Evolutionary conservation across 768 basidiomycete genomes (phyloP), one percentile per base, ranked within the genome.

Genomic region (Leccinellum rugosiceps): DNA sequence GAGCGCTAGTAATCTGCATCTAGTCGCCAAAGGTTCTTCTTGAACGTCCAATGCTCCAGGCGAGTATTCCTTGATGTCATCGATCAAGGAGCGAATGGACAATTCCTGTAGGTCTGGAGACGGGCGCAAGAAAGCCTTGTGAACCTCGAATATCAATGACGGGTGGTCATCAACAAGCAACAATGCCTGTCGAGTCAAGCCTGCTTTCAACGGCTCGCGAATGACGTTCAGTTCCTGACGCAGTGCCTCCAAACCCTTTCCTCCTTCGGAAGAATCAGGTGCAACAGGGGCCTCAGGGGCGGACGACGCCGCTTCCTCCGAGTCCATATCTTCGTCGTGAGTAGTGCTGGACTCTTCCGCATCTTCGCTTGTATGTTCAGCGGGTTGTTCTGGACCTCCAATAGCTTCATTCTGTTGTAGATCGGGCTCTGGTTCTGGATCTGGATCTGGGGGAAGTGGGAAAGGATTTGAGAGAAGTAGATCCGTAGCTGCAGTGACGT

Each of bases 401-500:
- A 30, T 55, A 9, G 30, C 49, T 57, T 64, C 60, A 31, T 60
- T 45, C 13, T 63, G 61, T 30, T 49, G 65, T 26, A 66, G 66
- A 0, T 69, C 63, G 0, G 62, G 4, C 32, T 70, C 67, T 14
- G 72, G 64, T 14, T 76, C 77, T 0, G 84, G 84, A 10, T 76
- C 77, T 0, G 84, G 84, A 10, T 92, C 91, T 4, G 85, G 83
- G 30, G 84, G 83, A 43, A 91, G 78, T 3, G 87, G 84, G 65
- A 87, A 89, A 2, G 94, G 92, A 63, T 94, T 88, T 0, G 83
- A 80, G 14, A 99, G 77, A 1, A 99, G 80, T 4, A 90, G 76
- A 63, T 98, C 95, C 0, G 96, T 88, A 4, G 97, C 97, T 5
- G 89, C 85, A 45, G 80, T 86, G 65, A 97, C 79, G 66, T 97